Base-by-base conservation (phyloP, 108 stramenopile genomes). In the Stephanodiscus minutulus region DNA sequence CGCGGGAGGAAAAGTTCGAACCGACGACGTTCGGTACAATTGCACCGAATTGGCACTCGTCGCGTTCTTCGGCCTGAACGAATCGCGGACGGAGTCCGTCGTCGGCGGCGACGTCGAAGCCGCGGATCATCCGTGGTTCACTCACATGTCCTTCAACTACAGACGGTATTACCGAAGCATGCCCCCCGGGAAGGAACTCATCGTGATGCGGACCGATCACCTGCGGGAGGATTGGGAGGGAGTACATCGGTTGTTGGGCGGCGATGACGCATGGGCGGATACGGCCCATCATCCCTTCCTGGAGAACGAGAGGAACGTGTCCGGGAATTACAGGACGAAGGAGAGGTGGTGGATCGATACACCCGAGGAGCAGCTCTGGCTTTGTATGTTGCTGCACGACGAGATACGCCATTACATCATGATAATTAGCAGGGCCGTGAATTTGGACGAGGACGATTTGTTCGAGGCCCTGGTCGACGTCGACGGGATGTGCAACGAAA, bases 201-300 rank as follows among this genome's bases (percentile, higher is more conserved):
- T 79, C 67, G 78, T 79, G 1, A n/a, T 79, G 12, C 82, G 82
- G 2, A 79, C 62, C n/a, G 73, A 83, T 58, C 31, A 64, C 46
- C 54, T 83, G 17, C 75, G 73, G 68, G 60, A 70, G 7, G 82
- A 83, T 28, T 69, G 68, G 68, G 24, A 12, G 41, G 33, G n/a
- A 7, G 55, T 69, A 5, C 35, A 69, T 43, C 15, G 12, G 24
- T 37, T 55, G 35, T 53, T 69, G 33, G 28, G 22, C 1, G 56
- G 36, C 9, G 39, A 43, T 15, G 36, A 57, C 28, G 10, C 36
- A 9, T 1, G 1, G 22, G n/a, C 54, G 55, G 21, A 6, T 44
- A 69, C 15, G 8, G 22, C 56, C 1, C 68, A 54, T 4, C 68
- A 54, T 37, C 68, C 55, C 13, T 69, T 69, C 22, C 68, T 27